A percentile compares a stretch with the other conserved stretches of the same genome.
These are phyloP conservation scores for Entomortierella beljakovae DNA, from an alignment of 192 early-diverging fungal genomes.

Conservation along the genomic window DNA sequence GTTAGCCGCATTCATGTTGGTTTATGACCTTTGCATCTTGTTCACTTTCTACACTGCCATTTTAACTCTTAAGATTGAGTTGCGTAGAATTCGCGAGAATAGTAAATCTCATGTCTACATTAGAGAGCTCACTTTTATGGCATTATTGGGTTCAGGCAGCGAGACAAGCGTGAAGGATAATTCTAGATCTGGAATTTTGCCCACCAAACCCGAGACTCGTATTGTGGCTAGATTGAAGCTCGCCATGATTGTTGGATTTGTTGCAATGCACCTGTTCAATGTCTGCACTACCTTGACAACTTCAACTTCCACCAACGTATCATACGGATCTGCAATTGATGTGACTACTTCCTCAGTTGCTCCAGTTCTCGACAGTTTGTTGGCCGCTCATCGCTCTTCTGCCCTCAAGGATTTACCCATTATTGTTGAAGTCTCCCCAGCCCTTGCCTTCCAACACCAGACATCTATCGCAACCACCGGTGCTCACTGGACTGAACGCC, in stretches of 20 bases:
- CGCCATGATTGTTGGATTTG: conserved; percentile 71
- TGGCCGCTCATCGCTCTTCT: conserved; percentile 58
- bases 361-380: conserved; percentile 57
- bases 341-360: conserved; percentile 54
- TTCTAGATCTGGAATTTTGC: neutral
- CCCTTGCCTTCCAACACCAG: conserved; percentile 61
- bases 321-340: conserved; percentile 46
- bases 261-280: conserved; percentile 72
- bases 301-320: neutral
- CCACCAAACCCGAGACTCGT: conserved; percentile 60
- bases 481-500: conserved; percentile 50
- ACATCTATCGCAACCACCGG: conserved; percentile 6
- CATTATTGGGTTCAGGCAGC: conserved; percentile 57
- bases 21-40: conserved; percentile 85
- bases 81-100: conserved; percentile 58
- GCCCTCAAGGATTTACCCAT: conserved; percentile 54
- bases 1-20: conserved; percentile 80
- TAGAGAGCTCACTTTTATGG: conserved; percentile 55
- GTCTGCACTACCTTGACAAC: conserved; percentile 66
- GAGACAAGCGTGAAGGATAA: conserved; percentile 52
- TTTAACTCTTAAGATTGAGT: conserved; percentile 89
- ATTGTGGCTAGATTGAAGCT: conserved; percentile 71
- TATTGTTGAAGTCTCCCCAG: conserved; percentile 63
- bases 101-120: conserved; percentile 39
- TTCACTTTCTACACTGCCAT: conserved; percentile 90